Percentiles rank a stretch among this genome's conserved stretches.
phyloP scores from a whole-genome alignment of 163 green algal genomes.

The Volvox carteri region DNA sequence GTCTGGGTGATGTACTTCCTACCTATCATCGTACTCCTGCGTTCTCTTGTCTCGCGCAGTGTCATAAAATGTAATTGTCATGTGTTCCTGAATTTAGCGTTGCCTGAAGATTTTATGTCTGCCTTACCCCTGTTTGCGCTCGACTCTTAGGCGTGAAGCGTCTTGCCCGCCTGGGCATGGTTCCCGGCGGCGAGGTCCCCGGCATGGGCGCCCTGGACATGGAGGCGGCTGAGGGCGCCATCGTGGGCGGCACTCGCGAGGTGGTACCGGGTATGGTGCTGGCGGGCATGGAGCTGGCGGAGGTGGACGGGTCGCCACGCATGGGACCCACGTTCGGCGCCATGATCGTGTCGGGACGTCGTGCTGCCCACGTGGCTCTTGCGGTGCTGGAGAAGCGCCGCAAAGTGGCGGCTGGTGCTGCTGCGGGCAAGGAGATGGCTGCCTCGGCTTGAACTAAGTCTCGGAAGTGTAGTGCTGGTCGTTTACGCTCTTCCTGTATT shows the following conservation, averaged over 20 bases:
- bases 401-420: neutral
- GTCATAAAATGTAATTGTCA: no score
- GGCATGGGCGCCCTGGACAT: slow-evolving; percentile 98
- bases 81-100: neutral
- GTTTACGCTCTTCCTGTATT: no score
- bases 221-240: slow-evolving; percentile 94
- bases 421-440: neutral
- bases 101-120: neutral
- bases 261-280: slow-evolving; percentile 97
- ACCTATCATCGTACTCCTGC: no score
- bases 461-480: no score
- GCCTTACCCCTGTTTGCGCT: neutral
- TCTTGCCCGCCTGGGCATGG: slow-evolving; percentile 91
- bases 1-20: no score
- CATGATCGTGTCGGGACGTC: slow-evolving; percentile 90
- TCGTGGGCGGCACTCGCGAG: slow-evolving; percentile 93
- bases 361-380: slow-evolving; percentile 87
- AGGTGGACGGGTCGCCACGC: slow-evolving; percentile 89
- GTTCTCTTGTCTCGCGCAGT: no score
- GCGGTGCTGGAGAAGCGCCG: slow-evolving; percentile 54
- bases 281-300: slow-evolving; percentile 94
- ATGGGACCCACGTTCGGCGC: slow-evolving; percentile 94
- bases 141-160: slow-evolving; percentile 89
- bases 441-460: no score
- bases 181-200: slow-evolving; percentile 76